Percentiles rank a stretch among this genome's conserved stretches.
These are phyloP conservation scores for Malassezia furfur DNA, from an alignment of 1,284 basidiomycete genomes.

Conservation along the genomic window DNA sequence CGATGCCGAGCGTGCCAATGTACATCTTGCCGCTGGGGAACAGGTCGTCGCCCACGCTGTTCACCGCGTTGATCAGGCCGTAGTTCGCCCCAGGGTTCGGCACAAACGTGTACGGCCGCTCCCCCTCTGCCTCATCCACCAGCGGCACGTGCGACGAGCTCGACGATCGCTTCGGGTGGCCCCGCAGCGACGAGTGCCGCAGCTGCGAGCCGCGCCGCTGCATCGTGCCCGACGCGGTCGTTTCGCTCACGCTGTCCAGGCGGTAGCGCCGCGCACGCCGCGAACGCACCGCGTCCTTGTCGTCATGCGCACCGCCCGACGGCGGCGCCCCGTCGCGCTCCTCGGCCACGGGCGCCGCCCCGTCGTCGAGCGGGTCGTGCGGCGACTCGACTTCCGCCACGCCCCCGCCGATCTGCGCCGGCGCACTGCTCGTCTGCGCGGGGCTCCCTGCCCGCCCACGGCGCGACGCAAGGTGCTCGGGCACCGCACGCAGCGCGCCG, in stretches of 20 bases:
- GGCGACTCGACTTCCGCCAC: background rate
- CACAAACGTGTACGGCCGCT: constrained; percentile 28
- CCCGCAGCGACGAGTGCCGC: background rate
- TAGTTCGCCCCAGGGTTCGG: constrained; percentile 44
- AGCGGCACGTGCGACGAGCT: background rate
- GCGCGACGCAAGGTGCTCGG: background rate
- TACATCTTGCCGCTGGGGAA: constrained; percentile 35
- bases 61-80: constrained; percentile 45
- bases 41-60: constrained; percentile 31
- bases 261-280: background rate
- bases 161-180: background rate
- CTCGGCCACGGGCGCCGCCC: background rate
- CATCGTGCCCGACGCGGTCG: background rate
- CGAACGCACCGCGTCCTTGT: background rate
- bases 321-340: background rate
- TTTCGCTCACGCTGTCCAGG: background rate
- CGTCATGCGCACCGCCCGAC: background rate
- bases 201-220: background rate
- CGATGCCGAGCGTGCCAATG: constrained; percentile 40
- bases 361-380: background rate
- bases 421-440: background rate
- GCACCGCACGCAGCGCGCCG: background rate
- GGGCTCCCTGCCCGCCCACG: too few relatives aligned
- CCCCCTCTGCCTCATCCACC: background rate
- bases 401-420: background rate